These are phyloP conservation scores for Trichaptum fuscoviolaceum DNA, from an alignment of 768 basidiomycete genomes.

Conservation along the genomic window DNA sequence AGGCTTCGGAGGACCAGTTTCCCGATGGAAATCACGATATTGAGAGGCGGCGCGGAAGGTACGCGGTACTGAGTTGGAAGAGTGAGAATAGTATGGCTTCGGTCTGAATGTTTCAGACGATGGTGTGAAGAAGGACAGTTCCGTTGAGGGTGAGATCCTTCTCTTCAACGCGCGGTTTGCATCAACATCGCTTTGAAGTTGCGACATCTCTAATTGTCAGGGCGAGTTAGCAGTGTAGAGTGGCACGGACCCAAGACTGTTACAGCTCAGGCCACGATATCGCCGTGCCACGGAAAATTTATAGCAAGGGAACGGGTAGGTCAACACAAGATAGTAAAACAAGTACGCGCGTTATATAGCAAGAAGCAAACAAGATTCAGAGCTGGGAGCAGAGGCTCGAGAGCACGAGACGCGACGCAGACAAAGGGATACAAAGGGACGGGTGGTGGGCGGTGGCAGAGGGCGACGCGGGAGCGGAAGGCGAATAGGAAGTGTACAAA, in stretches of 20 bases:
- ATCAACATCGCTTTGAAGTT: not conserved
- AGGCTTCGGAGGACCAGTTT: slow-evolving; percentile 15
- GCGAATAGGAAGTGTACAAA: slow-evolving; percentile 17
- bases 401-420: slow-evolving; percentile 6
- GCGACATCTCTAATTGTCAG: not conserved
- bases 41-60: slow-evolving; percentile 10
- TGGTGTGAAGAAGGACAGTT: slow-evolving; percentile 56
- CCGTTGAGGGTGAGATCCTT: slow-evolving; percentile 38
- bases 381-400: slow-evolving; percentile 6
- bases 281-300: not conserved
- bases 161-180: slow-evolving; percentile 36
- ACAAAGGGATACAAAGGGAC: not conserved
- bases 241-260: not conserved
- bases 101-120: slow-evolving; percentile 63
- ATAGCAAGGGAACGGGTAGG: slow-evolving; percentile 7
- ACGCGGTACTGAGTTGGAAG: slow-evolving; percentile 15
- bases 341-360: not conserved
- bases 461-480: slow-evolving; percentile 16
- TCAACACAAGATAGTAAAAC: slow-evolving; percentile 4
- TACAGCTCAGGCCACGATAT: not conserved
- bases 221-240: not conserved
- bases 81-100: slow-evolving; percentile 40
- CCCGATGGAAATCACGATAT: not conserved
- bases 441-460: slow-evolving; percentile 21
- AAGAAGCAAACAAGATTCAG: slow-evolving; percentile 3